Evolutionary conservation across 495 filamentous ascomycete species (phyloP).

Genomic region (Annulohypoxylon moriforme): DNA sequence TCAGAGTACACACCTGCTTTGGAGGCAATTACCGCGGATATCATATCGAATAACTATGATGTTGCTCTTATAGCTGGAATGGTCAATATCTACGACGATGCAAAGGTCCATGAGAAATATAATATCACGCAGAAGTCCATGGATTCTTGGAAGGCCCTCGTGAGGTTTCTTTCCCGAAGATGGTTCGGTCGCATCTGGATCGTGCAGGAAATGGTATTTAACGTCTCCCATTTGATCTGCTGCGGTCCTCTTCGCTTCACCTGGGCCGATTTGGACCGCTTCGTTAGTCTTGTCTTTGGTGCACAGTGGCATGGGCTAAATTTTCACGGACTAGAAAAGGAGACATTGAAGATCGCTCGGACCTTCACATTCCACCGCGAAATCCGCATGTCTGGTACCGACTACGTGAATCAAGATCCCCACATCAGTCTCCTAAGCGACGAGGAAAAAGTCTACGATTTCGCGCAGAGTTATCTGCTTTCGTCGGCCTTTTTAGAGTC

Average conservation of each 20-base stretch:
- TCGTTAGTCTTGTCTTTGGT: constrained; percentile 36
- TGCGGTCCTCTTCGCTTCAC: constrained; percentile 21
- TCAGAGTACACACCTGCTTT: constrained; percentile 36
- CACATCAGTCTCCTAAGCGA: constrained; percentile 13
- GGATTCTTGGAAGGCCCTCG: constrained; percentile 25
- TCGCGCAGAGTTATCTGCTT: constrained; percentile 28
- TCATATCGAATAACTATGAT: not conserved
- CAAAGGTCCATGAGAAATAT: constrained; percentile 23
- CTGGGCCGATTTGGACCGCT: constrained; percentile 28
- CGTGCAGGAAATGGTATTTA: constrained; percentile 48
- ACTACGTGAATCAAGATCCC: constrained; percentile 6
- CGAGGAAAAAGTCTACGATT: constrained; percentile 27
- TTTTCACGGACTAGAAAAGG: constrained; percentile 22
- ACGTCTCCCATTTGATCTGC: constrained; percentile 21
- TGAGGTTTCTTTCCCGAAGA: constrained; percentile 34
- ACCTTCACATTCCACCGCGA: constrained; percentile 35
- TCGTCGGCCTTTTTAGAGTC: constrained; percentile 33
- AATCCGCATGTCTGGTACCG: constrained; percentile 22
- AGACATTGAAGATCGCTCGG: constrained; percentile 23
- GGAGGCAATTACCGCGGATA: not conserved
- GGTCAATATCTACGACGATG: constrained; percentile 33
- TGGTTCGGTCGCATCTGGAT: constrained; percentile 52
- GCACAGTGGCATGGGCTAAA: constrained; percentile 36
- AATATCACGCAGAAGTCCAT: constrained; percentile 25
- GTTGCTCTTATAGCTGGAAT: not conserved